Evolutionary conservation across 106 monocot species (phyloP).

Genomic region (Iris macrosiphon): DNA sequence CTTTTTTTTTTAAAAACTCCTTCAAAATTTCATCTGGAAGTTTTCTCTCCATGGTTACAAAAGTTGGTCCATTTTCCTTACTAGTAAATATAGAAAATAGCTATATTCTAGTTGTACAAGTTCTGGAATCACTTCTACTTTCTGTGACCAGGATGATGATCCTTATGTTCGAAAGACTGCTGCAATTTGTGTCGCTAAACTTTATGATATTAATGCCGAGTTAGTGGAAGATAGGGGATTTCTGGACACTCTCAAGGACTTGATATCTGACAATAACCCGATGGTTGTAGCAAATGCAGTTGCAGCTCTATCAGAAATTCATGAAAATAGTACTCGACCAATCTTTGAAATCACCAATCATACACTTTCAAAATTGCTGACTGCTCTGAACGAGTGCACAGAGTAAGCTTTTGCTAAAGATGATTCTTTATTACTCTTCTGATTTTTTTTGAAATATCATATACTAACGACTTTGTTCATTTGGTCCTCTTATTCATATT

Average conservation of each 20-base stretch:
- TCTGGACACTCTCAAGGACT: slow-evolving; percentile 73
- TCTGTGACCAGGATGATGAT: slow-evolving; percentile 66
- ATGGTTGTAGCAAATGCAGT: slow-evolving; percentile 98
- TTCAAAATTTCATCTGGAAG: not conserved
- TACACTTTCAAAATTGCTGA: slow-evolving; percentile 90
- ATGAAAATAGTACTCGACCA: slow-evolving; percentile 51
- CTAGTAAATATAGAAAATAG: not conserved
- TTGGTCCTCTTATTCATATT: not conserved
- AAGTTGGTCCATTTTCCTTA: not conserved
- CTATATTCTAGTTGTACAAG: not conserved
- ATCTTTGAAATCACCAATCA: slow-evolving; percentile 84
- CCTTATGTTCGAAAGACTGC: slow-evolving; percentile 86
- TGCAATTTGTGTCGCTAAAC: slow-evolving; percentile 75
- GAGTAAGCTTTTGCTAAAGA: slow-evolving; percentile 49
- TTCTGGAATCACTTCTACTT: slow-evolving; percentile 7
- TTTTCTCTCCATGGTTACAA: not conserved
- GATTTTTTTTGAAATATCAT: not conserved
- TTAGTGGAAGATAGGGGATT: slow-evolving; percentile 83
- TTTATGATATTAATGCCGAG: slow-evolving; percentile 86
- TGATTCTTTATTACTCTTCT: not conserved
- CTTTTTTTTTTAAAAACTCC: not conserved
- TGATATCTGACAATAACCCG: slow-evolving; percentile 99
- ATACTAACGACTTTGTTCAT: not conserved
- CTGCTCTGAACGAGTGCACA: slow-evolving; percentile 97
- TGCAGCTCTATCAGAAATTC: slow-evolving; percentile 83